Conservation (phyloP, 2,329 filamentous ascomycete genomes). For the Pyrenophora tritici-repentis region DNA sequence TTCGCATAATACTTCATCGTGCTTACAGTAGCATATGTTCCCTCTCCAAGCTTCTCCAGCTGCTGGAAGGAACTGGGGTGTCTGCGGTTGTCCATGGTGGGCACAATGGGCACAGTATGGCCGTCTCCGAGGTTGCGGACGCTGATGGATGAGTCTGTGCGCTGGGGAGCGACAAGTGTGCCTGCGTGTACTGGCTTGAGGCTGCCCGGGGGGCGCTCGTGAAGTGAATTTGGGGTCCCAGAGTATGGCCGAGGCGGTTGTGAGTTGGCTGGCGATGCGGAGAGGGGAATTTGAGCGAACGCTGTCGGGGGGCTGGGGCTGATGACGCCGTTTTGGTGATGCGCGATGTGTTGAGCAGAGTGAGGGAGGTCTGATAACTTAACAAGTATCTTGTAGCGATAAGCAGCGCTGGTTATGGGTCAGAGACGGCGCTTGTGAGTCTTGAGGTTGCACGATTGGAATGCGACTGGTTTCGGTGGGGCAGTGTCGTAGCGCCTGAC, state of each 20-base stretch:
- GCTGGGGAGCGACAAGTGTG: conserved; percentile 52
- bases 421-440: conserved; percentile 14
- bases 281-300: conserved; percentile 29
- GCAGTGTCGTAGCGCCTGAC: conserved; percentile 11
- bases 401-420: conserved; percentile 8
- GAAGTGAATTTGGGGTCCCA: conserved; percentile 56
- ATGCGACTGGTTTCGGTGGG: conserved; percentile 17
- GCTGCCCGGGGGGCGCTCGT: conserved; percentile 52
- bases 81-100: conserved; percentile 82
- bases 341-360: conserved; percentile 1
- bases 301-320: conserved; percentile 16
- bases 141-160: conserved; percentile 58
- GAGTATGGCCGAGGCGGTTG: conserved; percentile 55
- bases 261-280: conserved; percentile 53
- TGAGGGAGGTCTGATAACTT: conserved; percentile 1
- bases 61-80: conserved; percentile 98
- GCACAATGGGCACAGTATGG: conserved; percentile 37
- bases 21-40: conserved; percentile 93
- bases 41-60: conserved; percentile 96
- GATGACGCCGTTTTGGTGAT: conserved; percentile 19
- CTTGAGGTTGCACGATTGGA: conserved; percentile 13
- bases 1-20: not conserved
- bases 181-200: conserved; percentile 56
- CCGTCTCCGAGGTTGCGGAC: conserved; percentile 54
- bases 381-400: conserved; percentile 13